Evolutionary conservation across 1,284 basidiomycete species (phyloP).

Genomic region (Pseudomicrostroma phylloplanum): DNA sequence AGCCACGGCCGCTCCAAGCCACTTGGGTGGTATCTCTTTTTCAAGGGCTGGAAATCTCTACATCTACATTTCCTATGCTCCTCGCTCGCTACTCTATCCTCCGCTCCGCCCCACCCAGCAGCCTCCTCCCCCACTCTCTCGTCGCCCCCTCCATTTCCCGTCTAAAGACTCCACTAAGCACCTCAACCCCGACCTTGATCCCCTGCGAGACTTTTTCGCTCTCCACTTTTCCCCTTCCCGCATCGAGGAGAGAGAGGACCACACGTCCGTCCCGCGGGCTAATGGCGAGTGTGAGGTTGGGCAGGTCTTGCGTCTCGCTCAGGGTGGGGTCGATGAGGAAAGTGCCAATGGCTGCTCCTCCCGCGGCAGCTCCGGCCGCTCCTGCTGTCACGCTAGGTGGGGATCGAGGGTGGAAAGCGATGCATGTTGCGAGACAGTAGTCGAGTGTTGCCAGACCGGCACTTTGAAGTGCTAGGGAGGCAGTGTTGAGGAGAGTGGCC

Average conservation of each 20-base stretch:
- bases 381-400: not conserved
- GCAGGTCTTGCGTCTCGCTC: not conserved
- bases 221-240: constrained; percentile 6
- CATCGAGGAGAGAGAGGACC: not conserved
- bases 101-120: not conserved
- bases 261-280: not conserved
- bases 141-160: constrained; percentile 1
- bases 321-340: constrained; percentile 2
- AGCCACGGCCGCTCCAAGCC: too few species aligned
- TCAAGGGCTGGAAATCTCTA: too few species aligned
- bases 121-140: not conserved
- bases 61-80: too few species aligned
- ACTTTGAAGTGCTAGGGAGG: not conserved
- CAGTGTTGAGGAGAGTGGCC: not conserved
- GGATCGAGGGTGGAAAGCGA: not conserved
- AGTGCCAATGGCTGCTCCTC: not conserved
- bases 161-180: not conserved
- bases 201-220: not conserved
- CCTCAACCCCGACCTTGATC: not conserved
- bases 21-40: too few species aligned
- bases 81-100: too few species aligned
- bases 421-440: not conserved
- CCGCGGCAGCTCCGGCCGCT: not conserved
- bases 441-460: not conserved
- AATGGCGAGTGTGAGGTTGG: not conserved